Evolutionary conservation across 73 alveolate species (phyloP).

Genomic region (Paramecium octaurelia): DNA sequence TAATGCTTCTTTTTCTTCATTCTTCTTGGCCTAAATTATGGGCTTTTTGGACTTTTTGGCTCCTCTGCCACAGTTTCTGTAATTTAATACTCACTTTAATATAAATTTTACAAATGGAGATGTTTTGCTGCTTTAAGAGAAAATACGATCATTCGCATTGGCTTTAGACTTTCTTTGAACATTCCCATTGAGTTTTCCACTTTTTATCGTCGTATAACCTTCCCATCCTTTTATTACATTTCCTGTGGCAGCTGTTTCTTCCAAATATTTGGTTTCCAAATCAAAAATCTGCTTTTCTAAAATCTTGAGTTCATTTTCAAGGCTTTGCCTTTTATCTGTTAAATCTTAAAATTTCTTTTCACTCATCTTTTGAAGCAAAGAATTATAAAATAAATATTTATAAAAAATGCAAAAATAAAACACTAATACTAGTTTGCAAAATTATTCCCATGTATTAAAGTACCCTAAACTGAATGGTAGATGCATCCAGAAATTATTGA

Average conservation of each 20-base stretch:
- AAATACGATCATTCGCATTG: background rate
- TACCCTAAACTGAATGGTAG: background rate
- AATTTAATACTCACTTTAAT: background rate
- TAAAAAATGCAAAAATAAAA: background rate
- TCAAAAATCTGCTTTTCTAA: conserved; percentile 5
- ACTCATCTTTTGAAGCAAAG: conserved; percentile 1
- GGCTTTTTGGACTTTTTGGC: background rate
- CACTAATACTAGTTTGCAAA: background rate
- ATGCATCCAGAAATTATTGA: background rate
- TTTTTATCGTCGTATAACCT: background rate
- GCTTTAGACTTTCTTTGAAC: background rate
- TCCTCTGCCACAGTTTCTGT: background rate
- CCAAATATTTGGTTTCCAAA: conserved; percentile 36
- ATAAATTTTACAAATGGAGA: conserved; percentile 22
- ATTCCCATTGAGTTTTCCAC: background rate
- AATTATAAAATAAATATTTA: background rate
- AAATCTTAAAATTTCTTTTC: conserved; percentile 7
- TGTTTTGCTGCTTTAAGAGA: background rate
- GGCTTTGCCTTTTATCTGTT: background rate
- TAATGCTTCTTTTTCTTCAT: conserved; percentile 34
- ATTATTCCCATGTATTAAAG: background rate
- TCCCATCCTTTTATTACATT: conserved; percentile 29
- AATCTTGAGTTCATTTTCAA: background rate
- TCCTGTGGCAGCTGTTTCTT: conserved; percentile 38
- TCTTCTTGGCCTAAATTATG: conserved; percentile 3